Evolutionary conservation across 176 grass and related monocot genomes (phyloP).

Genomic region (Poa annua): DNA sequence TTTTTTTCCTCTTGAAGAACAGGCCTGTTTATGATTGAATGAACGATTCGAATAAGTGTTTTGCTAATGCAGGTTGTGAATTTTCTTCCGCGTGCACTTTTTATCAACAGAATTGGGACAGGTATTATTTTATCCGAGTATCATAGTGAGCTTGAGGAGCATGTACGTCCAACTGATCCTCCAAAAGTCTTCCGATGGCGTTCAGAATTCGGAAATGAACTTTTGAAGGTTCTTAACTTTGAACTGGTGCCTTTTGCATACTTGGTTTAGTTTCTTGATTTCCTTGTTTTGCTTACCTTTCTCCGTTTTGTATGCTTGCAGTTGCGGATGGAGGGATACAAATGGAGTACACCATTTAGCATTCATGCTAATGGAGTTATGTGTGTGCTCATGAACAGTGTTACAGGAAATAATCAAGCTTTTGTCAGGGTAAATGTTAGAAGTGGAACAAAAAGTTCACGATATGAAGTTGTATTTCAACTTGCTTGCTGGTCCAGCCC

Average conservation of each 20-base stretch:
- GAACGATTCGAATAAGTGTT: constrained; percentile 13
- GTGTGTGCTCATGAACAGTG: constrained; percentile 75
- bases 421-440: constrained; percentile 83
- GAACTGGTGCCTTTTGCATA: constrained; percentile 28
- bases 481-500: constrained; percentile 79
- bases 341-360: constrained; percentile 93
- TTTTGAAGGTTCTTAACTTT: constrained; percentile 74
- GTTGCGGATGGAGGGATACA: constrained; percentile 83
- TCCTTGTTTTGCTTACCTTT: constrained; percentile 7
- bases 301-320: constrained; percentile 43
- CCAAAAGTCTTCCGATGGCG: constrained; percentile 89
- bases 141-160: constrained; percentile 62
- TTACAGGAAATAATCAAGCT: constrained; percentile 64
- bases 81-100: constrained; percentile 76
- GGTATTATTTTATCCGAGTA: constrained; percentile 77
- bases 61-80: constrained; percentile 69
- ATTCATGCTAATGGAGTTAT: constrained; percentile 86
- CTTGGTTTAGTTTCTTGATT: not conserved
- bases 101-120: constrained; percentile 80
- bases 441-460: constrained; percentile 86
- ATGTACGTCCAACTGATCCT: constrained; percentile 68
- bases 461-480: constrained; percentile 86
- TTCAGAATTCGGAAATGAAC: constrained; percentile 75
- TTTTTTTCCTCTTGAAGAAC: not conserved
- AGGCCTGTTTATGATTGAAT: constrained; percentile 1